Percentiles rank a stretch among this genome's conserved stretches.
Conservation (phyloP, 2,329 filamentous ascomycete species). For the Trichoderma lentiforme region DNA sequence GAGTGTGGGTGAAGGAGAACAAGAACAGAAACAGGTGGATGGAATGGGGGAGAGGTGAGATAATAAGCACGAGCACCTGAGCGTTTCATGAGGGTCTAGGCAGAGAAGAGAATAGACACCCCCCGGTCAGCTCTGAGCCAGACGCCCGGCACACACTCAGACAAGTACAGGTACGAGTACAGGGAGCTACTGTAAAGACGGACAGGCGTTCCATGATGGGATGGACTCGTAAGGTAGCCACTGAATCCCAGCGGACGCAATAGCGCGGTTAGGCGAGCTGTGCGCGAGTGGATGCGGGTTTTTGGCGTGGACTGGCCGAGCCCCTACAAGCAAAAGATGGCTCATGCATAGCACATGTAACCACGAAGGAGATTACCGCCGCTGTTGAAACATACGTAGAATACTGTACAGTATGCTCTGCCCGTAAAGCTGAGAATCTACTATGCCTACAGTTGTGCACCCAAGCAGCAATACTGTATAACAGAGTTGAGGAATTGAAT, state of each 20-base stretch:
- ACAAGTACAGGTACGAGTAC: background rate
- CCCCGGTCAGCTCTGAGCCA: background rate
- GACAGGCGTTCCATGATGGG: background rate
- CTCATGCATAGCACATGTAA: background rate
- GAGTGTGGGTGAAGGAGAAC: constrained; percentile 29
- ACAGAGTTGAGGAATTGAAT: background rate
- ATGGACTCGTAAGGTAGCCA: background rate
- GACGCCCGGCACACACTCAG: background rate
- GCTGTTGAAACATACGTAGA: background rate
- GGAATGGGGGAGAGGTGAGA: constrained; percentile 13
- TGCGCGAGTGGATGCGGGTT: background rate
- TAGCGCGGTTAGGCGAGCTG: constrained; percentile 4
- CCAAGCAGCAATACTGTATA: background rate
- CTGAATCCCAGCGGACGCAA: background rate
- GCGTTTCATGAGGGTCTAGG: constrained; percentile 8
- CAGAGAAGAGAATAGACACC: background rate
- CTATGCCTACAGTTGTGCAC: background rate
- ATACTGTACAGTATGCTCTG: background rate
- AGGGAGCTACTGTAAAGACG: too few relatives aligned
- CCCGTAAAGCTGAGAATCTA: background rate
- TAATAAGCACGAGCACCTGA: constrained; percentile 12
- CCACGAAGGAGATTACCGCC: background rate
- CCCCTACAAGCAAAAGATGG: background rate
- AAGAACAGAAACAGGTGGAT: constrained; percentile 8
- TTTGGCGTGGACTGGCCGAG: constrained; percentile 4